Evolutionary conservation across 768 basidiomycete species (phyloP).

Genomic region (Clitopilus passeckerianus): DNA sequence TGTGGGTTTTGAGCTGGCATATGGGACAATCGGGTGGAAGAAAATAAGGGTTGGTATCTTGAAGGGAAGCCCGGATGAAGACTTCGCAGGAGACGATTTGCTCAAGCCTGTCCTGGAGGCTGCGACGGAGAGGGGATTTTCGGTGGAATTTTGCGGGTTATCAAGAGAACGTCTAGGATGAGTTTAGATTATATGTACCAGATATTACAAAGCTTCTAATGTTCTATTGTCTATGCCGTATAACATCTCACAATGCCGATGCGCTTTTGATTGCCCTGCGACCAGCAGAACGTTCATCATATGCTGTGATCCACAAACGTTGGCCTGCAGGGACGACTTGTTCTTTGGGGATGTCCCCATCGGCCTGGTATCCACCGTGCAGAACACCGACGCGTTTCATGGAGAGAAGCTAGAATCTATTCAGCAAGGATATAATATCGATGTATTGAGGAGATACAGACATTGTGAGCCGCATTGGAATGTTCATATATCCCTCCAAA

Average conservation of each 20-base stretch:
- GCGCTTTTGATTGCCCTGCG: too few relatives aligned
- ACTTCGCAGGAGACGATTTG: too few relatives aligned
- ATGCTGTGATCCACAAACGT: conserved; percentile 62
- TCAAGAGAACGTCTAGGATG: too few relatives aligned
- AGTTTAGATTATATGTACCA: too few relatives aligned
- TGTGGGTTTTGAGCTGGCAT: background rate
- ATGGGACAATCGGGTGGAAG: background rate
- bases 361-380: conserved; percentile 55
- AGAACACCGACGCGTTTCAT: conserved; percentile 66
- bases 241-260: too few relatives aligned
- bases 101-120: too few relatives aligned
- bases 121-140: too few relatives aligned
- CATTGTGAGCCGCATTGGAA: conserved; percentile 85
- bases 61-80: background rate
- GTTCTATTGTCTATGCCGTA: too few relatives aligned
- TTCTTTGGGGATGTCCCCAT: conserved; percentile 36
- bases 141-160: too few relatives aligned
- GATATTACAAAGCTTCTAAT: too few relatives aligned
- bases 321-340: conserved; percentile 70
- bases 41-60: background rate
- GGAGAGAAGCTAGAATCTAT: conserved; percentile 40
- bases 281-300: conserved; percentile 30
- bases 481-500: conserved; percentile 91
- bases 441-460: conserved; percentile 24
- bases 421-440: background rate